These are phyloP conservation scores for Fusarium clavum DNA, from an alignment of 2,329 filamentous ascomycete genomes.

Conservation along the genomic window DNA sequence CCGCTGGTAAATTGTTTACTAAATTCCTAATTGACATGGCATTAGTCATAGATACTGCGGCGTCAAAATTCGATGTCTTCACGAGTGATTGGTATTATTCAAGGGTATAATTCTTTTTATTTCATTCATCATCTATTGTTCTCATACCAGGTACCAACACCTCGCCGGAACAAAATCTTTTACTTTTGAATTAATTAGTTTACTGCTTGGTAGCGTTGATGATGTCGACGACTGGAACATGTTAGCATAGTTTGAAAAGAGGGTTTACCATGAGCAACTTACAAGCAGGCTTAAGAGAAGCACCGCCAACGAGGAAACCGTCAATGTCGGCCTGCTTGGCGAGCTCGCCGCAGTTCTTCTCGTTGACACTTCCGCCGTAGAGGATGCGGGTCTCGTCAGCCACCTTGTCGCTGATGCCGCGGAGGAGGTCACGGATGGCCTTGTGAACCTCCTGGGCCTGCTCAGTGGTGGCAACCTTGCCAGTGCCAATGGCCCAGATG, in stretches of 20 bases:
- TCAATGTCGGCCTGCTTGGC: conserved; percentile 95
- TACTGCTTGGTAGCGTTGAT: conserved; percentile 67
- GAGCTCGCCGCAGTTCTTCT: conserved; percentile 97
- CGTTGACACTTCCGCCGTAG: conserved; percentile 95
- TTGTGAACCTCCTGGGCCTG: conserved; percentile 96
- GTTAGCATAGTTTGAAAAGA: conserved; percentile 1
- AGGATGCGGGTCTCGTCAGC: conserved; percentile 92
- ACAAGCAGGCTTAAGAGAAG: conserved; percentile 96
- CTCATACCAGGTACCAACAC: conserved; percentile 15
- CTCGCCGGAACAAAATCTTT: conserved; percentile 22
- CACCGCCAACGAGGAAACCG: conserved; percentile 96
- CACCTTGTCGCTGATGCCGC: conserved; percentile 77
- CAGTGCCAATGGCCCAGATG: conserved; percentile 96
- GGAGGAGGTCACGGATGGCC: conserved; percentile 90
- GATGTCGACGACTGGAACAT: conserved; percentile 65
- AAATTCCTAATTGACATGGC: neutral
- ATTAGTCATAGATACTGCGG: neutral
- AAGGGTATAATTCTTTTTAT: conserved; percentile 44
- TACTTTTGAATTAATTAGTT: conserved; percentile 42
- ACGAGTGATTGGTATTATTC: neutral
- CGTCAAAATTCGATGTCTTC: neutral
- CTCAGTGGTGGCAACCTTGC: conserved; percentile 88
- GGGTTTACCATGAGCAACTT: conserved; percentile 55
- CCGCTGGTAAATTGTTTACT: neutral
- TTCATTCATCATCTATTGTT: conserved; percentile 42